phyloP scores from a whole-genome alignment of 2,329 filamentous ascomycete species.

The Trichoderma lentiforme region DNA sequence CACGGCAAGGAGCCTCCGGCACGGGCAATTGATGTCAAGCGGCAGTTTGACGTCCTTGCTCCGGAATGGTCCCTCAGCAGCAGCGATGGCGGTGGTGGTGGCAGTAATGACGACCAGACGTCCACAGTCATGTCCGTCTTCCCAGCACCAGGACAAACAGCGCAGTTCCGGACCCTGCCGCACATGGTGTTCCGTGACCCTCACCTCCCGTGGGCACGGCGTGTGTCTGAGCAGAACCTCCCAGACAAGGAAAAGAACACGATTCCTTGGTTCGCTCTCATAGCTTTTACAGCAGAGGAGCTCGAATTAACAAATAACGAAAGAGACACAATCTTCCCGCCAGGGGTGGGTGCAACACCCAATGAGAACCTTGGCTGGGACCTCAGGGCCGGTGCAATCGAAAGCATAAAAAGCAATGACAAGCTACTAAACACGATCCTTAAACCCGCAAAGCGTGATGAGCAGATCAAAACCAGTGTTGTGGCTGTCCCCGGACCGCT shows the following conservation, averaged over 20 bases:
- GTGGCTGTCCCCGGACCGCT: background rate
- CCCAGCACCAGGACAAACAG: background rate
- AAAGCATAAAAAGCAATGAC: background rate
- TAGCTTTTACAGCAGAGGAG: background rate
- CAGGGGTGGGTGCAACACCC: background rate
- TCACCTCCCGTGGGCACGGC: background rate
- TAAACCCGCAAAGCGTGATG: background rate
- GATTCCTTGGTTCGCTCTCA: background rate
- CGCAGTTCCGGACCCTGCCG: background rate
- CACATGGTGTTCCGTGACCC: background rate
- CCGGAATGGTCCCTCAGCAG: background rate
- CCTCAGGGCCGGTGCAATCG: background rate
- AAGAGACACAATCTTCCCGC: background rate
- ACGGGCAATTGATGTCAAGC: background rate
- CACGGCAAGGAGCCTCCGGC: background rate
- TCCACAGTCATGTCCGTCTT: background rate
- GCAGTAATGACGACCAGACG: background rate
- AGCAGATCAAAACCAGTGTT: background rate
- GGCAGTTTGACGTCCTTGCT: background rate
- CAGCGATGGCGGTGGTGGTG: background rate
- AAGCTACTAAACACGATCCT: background rate
- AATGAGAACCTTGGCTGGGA: background rate
- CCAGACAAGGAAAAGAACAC: background rate
- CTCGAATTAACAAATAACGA: background rate
- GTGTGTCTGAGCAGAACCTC: background rate